These are phyloP conservation scores for Wickerhamiella sorbophila DNA, from an alignment of 805 yeast genomes.

Conservation along the genomic window DNA sequence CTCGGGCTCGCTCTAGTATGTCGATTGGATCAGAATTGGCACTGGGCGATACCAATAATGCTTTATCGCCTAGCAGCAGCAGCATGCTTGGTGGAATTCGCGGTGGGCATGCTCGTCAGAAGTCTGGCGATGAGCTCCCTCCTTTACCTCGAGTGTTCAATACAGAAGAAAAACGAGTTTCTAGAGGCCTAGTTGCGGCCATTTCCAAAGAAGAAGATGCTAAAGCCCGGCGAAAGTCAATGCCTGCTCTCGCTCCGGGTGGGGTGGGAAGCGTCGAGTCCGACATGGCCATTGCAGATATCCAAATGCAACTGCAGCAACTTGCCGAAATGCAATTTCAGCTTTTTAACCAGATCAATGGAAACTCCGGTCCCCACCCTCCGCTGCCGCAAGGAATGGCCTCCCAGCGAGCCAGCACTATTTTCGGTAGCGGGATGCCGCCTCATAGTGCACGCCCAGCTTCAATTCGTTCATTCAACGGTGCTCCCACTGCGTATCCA, in stretches of 20 bases:
- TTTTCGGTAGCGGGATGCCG: not conserved
- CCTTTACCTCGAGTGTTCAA: constrained; percentile 19
- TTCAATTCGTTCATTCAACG: not conserved
- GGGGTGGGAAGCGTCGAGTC: not conserved
- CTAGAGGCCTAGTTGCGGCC: constrained; percentile 29
- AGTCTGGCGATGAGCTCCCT: constrained; percentile 2
- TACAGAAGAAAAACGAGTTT: constrained; percentile 8
- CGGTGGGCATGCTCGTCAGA: not conserved
- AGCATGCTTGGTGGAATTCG: not conserved
- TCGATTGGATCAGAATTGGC: not conserved
- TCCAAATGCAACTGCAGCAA: constrained; percentile 23
- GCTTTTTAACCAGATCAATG: constrained; percentile 9
- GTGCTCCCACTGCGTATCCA: not conserved
- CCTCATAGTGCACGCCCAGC: not conserved
- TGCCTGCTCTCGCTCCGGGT: not conserved
- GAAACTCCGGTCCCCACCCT: not conserved
- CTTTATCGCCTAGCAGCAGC: not conserved
- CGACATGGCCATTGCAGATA: constrained; percentile 12
- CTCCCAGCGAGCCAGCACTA: not conserved
- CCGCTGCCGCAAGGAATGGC: not conserved
- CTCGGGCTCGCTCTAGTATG: constrained; percentile 2
- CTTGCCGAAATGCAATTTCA: constrained; percentile 24
- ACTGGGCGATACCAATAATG: not conserved
- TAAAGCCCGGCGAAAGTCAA: constrained; percentile 19
- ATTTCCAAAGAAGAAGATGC: constrained; percentile 29